phyloP scores from a whole-genome alignment of 768 basidiomycete genomes.

The Mycena leptocephala region DNA sequence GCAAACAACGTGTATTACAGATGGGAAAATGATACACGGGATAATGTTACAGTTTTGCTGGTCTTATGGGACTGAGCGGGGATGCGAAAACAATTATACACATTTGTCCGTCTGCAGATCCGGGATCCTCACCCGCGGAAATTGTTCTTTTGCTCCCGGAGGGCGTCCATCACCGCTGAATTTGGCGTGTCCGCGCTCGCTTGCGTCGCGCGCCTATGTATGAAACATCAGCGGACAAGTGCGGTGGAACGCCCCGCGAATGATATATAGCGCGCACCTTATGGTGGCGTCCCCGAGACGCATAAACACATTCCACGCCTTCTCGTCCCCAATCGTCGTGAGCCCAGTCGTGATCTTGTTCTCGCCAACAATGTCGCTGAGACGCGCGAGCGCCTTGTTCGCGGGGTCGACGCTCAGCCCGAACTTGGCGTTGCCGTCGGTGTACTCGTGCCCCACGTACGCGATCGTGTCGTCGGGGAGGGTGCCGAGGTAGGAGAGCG shows the following conservation, averaged over 20 bases:
- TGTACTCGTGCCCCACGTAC: constrained; percentile 96
- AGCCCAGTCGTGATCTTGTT: constrained; percentile 83
- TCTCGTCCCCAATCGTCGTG: constrained; percentile 94
- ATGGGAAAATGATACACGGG: background rate
- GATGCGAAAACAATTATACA: background rate
- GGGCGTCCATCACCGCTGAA: constrained; percentile 77
- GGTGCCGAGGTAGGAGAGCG: constrained; percentile 78
- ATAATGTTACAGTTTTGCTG: constrained; percentile 8
- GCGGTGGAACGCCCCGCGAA: background rate
- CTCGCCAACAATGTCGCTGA: constrained; percentile 70
- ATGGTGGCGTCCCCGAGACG: constrained; percentile 76
- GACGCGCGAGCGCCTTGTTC: constrained; percentile 73
- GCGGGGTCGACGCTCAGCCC: constrained; percentile 73
- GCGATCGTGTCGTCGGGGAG: constrained; percentile 88
- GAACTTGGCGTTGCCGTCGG: constrained; percentile 81
- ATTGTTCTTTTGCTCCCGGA: constrained; percentile 90
- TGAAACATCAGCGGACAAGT: background rate
- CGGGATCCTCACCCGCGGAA: constrained; percentile 71
- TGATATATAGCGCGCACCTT: constrained; percentile 61
- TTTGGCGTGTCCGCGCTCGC: constrained; percentile 59
- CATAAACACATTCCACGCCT: constrained; percentile 97
- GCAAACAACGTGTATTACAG: constrained; percentile 22
- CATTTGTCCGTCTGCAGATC: background rate
- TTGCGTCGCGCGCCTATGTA: constrained; percentile 65
- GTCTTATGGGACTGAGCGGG: background rate